Base-by-base conservation (phyloP, 805 yeast species). In the Candida orba region DNA sequence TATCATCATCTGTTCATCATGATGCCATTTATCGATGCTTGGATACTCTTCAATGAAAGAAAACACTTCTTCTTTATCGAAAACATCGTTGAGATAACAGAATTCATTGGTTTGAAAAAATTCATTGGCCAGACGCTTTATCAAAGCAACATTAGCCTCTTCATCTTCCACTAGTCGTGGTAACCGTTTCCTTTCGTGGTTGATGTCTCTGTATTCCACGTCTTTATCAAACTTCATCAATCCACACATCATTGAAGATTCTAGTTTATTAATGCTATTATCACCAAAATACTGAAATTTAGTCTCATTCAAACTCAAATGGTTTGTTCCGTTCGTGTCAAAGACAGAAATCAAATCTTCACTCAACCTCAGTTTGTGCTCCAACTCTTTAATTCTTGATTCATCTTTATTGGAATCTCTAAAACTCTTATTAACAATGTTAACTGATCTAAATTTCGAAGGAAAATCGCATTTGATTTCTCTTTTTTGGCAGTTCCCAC, bases 341-440 rank as follows among this genome's bases (percentile, higher is more conserved):
- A 56, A 53, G 9, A 53, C 53, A 1, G 60, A 56, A 5, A 56
- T 45, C 34, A 54, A 29, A 18, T 53, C 60, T 17, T 53, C 51
- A 3, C 52, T 48, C 1, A 37, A 33, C 4, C 40, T 46, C 14
- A 56, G 27, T 20, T 46, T 52, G 14, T 39, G 31, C 41, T 56
- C 58, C n/a, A 54, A 30, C 14, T 53, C 58, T 20, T 25, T 27
- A n/a, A 56, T 44, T 13, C 47, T 42, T 4, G 23, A 10, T 15
- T 50, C 46, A 29, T 44, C 47, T 27, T n/a, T 30, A 2, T 36
- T 36, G 10, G 32, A 9, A 17, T 18, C 8, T 20, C 2, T 23
- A 9, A 8, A 23, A 18, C 6, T 32, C 24, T 4, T 8, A 8
- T 31, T 22, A 2, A 31, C 32, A 2, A 56, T 37, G 5, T 53